Evolutionary conservation across 2,329 filamentous ascomycete genomes (phyloP).

Genomic region (Hymenoscyphus infarciens): DNA sequence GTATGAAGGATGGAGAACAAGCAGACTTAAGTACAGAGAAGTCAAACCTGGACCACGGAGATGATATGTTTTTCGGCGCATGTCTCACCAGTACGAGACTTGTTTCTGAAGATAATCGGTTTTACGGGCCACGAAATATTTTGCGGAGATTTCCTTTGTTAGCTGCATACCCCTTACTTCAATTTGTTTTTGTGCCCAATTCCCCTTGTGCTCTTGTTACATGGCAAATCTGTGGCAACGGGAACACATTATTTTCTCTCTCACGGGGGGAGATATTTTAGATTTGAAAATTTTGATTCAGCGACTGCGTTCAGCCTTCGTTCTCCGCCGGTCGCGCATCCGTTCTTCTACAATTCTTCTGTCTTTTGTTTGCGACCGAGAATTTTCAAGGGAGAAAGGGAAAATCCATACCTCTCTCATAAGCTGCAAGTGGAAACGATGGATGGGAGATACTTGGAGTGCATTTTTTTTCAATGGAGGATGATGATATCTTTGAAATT

Average conservation of each 20-base stretch:
- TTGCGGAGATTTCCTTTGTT: constrained; percentile 9
- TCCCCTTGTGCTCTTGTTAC: constrained; percentile 8
- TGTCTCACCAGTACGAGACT: constrained; percentile 4
- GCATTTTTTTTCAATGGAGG: background rate
- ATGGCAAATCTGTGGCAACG: background rate
- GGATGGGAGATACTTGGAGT: background rate
- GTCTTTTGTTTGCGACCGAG: background rate
- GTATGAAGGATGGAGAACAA: constrained; percentile 94
- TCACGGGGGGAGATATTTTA: background rate
- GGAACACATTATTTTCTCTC: constrained; percentile 2
- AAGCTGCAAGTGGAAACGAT: background rate
- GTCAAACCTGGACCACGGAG: constrained; percentile 23
- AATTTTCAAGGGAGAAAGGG: background rate
- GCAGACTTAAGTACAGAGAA: constrained; percentile 45
- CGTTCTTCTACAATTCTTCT: background rate
- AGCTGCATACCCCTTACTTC: constrained; percentile 15
- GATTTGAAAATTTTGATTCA: constrained; percentile 4
- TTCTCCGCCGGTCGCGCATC: constrained; percentile 1
- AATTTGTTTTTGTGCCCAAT: constrained; percentile 2
- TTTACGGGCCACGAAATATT: constrained; percentile 8
- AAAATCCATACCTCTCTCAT: background rate
- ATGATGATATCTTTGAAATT: constrained; percentile 1
- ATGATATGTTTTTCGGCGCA: constrained; percentile 21
- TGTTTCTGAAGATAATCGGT: background rate
- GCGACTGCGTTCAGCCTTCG: constrained; percentile 2